Conservation (phyloP, 768 basidiomycete genomes). For the Cyathus striatus region DNA sequence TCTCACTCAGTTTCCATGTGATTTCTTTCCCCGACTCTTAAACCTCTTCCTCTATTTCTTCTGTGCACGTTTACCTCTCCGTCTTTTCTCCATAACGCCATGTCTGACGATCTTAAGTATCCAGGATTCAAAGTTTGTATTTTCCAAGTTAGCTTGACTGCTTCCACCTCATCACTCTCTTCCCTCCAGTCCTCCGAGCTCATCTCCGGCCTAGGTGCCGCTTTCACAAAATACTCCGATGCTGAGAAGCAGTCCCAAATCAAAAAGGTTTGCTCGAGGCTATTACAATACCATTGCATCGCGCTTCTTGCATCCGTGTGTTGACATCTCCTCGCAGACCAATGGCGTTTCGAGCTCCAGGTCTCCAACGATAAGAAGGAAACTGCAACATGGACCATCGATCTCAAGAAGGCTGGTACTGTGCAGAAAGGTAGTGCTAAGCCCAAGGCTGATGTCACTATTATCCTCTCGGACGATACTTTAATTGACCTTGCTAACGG, state of each 20-base stretch:
- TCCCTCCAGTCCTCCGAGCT: slow-evolving; percentile 60
- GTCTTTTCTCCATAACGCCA: too few species aligned
- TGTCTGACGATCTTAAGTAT: slow-evolving; percentile 68
- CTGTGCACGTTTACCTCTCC: slow-evolving; percentile 4
- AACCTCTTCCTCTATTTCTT: neutral
- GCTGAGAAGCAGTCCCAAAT: slow-evolving; percentile 63
- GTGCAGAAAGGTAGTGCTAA: slow-evolving; percentile 71
- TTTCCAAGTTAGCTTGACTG: too few species aligned
- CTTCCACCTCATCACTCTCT: neutral
- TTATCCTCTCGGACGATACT: slow-evolving; percentile 73
- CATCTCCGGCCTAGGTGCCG: slow-evolving; percentile 44
- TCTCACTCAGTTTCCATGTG: too few species aligned
- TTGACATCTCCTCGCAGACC: slow-evolving; percentile 37
- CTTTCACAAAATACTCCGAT: slow-evolving; percentile 51
- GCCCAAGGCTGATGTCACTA: slow-evolving; percentile 78
- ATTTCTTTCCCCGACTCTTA: too few species aligned
- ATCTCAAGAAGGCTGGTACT: slow-evolving; percentile 79
- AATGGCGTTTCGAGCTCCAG: slow-evolving; percentile 86
- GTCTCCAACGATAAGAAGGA: slow-evolving; percentile 70
- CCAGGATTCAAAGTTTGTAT: slow-evolving; percentile 64
- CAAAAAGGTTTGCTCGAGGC: slow-evolving; percentile 54
- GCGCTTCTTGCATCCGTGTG: neutral
- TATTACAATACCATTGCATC: neutral
- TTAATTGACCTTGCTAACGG: slow-evolving; percentile 67
- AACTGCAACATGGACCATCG: slow-evolving; percentile 84